Evolutionary conservation across 805 yeast genomes (phyloP), one percentile per base, ranked within the genome.

Genomic region (Metschnikowia sp.): DNA sequence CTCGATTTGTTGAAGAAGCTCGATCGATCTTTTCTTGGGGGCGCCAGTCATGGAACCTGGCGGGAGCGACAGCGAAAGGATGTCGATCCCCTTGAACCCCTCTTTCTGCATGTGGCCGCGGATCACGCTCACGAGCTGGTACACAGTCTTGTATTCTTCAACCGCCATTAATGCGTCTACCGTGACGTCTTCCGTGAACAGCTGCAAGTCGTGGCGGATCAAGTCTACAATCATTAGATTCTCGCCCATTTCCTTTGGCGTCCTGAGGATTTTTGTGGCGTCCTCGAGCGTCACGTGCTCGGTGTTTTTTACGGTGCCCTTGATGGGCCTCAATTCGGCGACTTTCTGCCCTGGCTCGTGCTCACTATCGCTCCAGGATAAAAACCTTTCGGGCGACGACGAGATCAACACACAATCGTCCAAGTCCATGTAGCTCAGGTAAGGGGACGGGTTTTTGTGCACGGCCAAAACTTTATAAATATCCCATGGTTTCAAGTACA

Each of bases 41-140:
- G 99, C 99, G 3, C 99, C 99, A 0, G 99, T 94, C 99, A 94
- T 94, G 0, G 98, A 92, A 0, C 99, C 99, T 0, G 99, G 97
- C 3, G 99, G 99, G 32, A 95, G 70, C 0, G 96, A 82, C 49
- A 81, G 81, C 18, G 81, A 77, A 10, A 94, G 73, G 2, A 92
- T 70, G 62, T 94, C 98, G 22, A 91, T 69, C 0, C 98, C 99
- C 10, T 76, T 69, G 54, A 76, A 82, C 2, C 58, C 68, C 10
- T 49, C 39, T 13, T 50, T 54, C 11, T 57, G 53, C 28, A 84
- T 64, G 18, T 70, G 62, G 0, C 97, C 98, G 44, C 75, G 80
- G 22, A 94, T 88, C 1, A 88, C 96, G 38, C 96, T 86, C 1
- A 94, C 99, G 38, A 94, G 73, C 61, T 94, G 99, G 64, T 75